Conservation (phyloP, 768 basidiomycete genomes). For the Galerina sulciceps region DNA sequence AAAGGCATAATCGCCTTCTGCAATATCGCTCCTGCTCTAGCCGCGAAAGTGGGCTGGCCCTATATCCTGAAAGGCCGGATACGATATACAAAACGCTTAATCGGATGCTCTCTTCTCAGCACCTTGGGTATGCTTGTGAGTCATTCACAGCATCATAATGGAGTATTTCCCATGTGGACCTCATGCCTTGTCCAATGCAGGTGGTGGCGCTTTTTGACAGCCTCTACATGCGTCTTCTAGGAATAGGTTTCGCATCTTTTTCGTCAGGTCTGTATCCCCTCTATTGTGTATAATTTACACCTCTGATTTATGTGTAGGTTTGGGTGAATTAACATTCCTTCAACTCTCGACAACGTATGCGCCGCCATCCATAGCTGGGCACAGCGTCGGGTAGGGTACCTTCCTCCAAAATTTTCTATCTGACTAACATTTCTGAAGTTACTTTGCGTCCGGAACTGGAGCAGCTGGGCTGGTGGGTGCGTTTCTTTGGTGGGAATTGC, state of each 20-base stretch:
- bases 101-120: constrained; percentile 77
- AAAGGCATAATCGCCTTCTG: constrained; percentile 95
- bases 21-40: constrained; percentile 88
- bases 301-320: constrained; percentile 49
- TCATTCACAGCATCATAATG: constrained; percentile 5
- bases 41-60: constrained; percentile 91
- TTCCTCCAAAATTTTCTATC: background rate
- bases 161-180: background rate
- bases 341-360: constrained; percentile 88
- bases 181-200: constrained; percentile 38
- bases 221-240: constrained; percentile 68
- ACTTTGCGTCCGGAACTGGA: constrained; percentile 94
- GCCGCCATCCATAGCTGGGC: constrained; percentile 70
- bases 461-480: constrained; percentile 94
- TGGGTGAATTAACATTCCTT: constrained; percentile 94
- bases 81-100: constrained; percentile 74
- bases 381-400: constrained; percentile 75
- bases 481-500: constrained; percentile 92
- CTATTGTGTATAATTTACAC: background rate
- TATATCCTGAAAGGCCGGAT: constrained; percentile 88
- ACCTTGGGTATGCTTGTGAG: constrained; percentile 88
- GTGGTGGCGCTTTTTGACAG: constrained; percentile 75
- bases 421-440: constrained; percentile 44
- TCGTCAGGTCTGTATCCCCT: constrained; percentile 64
- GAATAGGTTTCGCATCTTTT: constrained; percentile 69